phyloP scores from a whole-genome alignment of 106 monocot species.

The Triglochin maritima region DNA sequence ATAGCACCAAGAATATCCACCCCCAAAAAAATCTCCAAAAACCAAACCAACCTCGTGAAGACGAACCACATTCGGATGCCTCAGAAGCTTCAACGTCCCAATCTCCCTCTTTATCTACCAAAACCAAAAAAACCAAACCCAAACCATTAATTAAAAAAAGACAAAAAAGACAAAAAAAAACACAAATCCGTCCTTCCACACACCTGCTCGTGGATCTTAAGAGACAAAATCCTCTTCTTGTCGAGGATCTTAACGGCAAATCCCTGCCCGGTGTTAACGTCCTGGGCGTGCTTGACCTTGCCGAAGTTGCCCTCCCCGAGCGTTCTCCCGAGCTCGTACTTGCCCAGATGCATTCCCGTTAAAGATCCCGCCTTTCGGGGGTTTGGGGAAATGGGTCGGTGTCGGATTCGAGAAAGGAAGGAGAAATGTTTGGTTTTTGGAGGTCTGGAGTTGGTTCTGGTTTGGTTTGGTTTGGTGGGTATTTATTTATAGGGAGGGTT shows the following conservation, averaged over 20 bases:
- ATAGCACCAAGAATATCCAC: no score
- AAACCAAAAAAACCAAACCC: neutral
- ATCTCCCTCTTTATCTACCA: constrained; percentile 66
- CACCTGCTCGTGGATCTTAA: no score
- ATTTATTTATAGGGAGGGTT: no score
- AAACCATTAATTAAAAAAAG: no score
- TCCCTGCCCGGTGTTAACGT: constrained; percentile 31
- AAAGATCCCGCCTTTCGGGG: no score
- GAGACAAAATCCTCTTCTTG: neutral
- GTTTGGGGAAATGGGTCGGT: no score
- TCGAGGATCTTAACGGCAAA: constrained; percentile 89
- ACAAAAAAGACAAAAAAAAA: no score
- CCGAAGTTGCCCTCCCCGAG: constrained; percentile 90
- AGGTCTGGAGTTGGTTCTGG: no score
- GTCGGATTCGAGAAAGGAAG: no score
- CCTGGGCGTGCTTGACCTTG: constrained; percentile 65
- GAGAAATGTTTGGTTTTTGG: no score
- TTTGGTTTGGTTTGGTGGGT: no score
- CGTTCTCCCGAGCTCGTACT: constrained; percentile 68
- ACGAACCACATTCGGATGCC: constrained; percentile 60
- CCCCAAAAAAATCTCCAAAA: neutral
- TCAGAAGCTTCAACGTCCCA: constrained; percentile 55
- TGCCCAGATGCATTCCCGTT: constrained; percentile 30
- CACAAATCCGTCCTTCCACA: no score
- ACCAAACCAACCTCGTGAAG: constrained; percentile 42